Conservation (phyloP, 176 grass and related monocot genomes). For the Musa troglodytarum region DNA sequence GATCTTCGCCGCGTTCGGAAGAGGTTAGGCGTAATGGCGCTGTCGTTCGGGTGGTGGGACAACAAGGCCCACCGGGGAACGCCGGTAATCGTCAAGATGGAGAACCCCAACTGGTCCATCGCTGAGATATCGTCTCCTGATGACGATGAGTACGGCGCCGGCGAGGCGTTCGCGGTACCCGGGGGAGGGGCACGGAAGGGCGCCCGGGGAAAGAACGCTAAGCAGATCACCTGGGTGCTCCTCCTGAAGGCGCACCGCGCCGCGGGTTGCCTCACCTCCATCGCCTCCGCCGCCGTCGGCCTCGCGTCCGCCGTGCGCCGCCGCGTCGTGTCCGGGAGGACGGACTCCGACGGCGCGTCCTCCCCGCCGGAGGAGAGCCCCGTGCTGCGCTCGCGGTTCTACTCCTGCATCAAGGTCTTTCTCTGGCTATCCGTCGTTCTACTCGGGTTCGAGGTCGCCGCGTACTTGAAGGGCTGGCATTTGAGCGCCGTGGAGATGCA, state of each 20-base stretch:
- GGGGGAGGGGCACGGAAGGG: conserved; percentile 16
- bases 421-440: conserved; percentile 32
- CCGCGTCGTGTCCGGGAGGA: conserved; percentile 33
- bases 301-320: conserved; percentile 25
- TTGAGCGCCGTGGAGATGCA: conserved; percentile 24
- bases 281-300: conserved; percentile 21
- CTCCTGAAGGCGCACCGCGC: conserved; percentile 41
- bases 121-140: conserved; percentile 27
- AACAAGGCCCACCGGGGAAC: conserved; percentile 26
- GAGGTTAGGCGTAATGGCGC: conserved; percentile 21
- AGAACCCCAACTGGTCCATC: conserved; percentile 55
- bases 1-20: not conserved
- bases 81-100: conserved; percentile 48
- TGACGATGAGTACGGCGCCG: conserved; percentile 4
- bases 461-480: conserved; percentile 41
- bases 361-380: conserved; percentile 17
- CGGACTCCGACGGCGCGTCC: conserved; percentile 25
- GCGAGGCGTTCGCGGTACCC: not conserved
- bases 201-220: conserved; percentile 40
- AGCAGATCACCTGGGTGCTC: conserved; percentile 48
- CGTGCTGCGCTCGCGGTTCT: conserved; percentile 26
- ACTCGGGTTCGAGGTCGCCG: conserved; percentile 30
- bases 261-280: conserved; percentile 32
- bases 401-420: conserved; percentile 36
- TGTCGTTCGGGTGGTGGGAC: conserved; percentile 28